These are phyloP conservation scores for Rhododendron mucronatum DNA, from an alignment of 148 eudicot genomes.

Conservation along the genomic window DNA sequence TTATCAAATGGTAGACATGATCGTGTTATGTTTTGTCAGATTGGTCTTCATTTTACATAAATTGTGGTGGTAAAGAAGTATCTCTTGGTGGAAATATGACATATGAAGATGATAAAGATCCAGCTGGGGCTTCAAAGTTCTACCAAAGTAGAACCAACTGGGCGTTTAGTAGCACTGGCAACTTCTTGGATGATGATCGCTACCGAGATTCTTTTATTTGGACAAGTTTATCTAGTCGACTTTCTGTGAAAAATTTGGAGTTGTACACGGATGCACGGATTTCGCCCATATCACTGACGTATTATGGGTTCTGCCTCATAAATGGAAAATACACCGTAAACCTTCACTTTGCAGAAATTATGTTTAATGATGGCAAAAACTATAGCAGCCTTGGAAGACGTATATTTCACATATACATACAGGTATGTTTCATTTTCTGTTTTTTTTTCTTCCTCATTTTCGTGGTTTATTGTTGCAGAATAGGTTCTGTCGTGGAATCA, in stretches of 20 bases:
- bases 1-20: neutral
- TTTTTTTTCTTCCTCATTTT: neutral
- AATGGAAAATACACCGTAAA: constrained; percentile 29
- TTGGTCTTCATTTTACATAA: constrained; percentile 20
- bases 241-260: constrained; percentile 1
- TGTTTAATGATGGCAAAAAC: constrained; percentile 19
- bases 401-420: constrained; percentile 13
- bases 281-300: constrained; percentile 31
- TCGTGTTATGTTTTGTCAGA: neutral
- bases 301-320: constrained; percentile 30
- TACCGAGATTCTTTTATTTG: neutral
- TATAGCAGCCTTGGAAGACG: constrained; percentile 32
- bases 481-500: neutral
- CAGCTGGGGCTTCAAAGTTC: constrained; percentile 21
- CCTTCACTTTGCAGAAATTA: constrained; percentile 36
- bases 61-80: constrained; percentile 27
- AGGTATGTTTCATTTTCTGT: constrained; percentile 6
- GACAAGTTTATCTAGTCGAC: neutral
- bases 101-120: constrained; percentile 12
- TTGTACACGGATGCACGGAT: constrained; percentile 28
- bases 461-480: neutral
- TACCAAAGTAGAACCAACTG: constrained; percentile 4
- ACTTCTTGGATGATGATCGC: constrained; percentile 20
- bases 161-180: constrained; percentile 37
- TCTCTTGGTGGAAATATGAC: neutral